Conservation (phyloP, 1,284 basidiomycete species). For the Trichosporon sp. region DNA sequence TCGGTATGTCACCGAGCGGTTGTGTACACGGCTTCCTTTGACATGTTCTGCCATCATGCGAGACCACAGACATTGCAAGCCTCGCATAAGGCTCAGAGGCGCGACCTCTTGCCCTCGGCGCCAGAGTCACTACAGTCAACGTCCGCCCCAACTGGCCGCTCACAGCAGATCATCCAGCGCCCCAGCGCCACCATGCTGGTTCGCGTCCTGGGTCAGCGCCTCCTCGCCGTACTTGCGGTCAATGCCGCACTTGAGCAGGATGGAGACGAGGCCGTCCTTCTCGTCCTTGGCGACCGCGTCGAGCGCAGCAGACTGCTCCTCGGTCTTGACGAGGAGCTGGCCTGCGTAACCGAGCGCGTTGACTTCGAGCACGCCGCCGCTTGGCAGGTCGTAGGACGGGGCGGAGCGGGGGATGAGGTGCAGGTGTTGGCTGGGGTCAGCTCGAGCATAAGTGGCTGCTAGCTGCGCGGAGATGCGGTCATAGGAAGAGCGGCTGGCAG, state of each 20-base stretch:
- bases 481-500: no score
- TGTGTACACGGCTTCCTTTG: no score
- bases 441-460: no score
- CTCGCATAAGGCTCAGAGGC: neutral
- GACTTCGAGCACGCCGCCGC: conserved; percentile 53
- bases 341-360: conserved; percentile 85
- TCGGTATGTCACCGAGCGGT: no score
- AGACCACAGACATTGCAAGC: no score
- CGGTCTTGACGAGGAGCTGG: conserved; percentile 73
- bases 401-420: conserved; percentile 67
- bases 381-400: conserved; percentile 34
- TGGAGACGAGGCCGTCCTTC: conserved; percentile 31
- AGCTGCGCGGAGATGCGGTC: no score
- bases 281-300: conserved; percentile 36
- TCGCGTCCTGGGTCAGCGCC: conserved; percentile 30
- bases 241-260: conserved; percentile 39
- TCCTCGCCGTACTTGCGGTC: conserved; percentile 40
- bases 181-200: conserved; percentile 19
- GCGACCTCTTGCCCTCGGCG: neutral
- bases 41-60: neutral
- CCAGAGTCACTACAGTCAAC: neutral
- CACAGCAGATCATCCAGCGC: neutral
- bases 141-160: neutral
- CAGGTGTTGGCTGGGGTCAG: conserved; percentile 58
- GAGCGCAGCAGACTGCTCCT: conserved; percentile 63